Conservation (phyloP, 1,284 basidiomycete species). For the Cutaneotrichosporon arboriforme region DNA sequence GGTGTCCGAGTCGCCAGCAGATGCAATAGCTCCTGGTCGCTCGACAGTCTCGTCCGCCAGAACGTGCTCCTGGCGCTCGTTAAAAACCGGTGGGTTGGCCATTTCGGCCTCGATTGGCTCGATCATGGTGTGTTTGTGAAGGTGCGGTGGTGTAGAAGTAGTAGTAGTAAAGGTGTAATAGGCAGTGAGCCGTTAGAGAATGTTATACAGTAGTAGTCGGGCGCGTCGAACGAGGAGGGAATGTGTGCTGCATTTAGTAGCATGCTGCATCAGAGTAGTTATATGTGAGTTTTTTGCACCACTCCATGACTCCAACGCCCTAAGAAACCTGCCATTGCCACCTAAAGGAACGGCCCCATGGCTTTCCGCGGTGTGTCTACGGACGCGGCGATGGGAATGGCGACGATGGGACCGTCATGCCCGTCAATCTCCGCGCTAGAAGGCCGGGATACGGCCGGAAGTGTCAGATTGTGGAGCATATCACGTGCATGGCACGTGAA, state of each 20-base stretch:
- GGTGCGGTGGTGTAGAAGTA: not conserved
- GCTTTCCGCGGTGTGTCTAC: not conserved
- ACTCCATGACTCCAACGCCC: too few relatives aligned
- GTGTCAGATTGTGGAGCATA: too few relatives aligned
- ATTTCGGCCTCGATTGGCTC: slow-evolving; percentile 40
- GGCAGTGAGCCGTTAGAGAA: not conserved
- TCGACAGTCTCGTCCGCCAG: slow-evolving; percentile 27
- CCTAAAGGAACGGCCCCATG: not conserved
- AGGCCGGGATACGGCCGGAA: too few relatives aligned
- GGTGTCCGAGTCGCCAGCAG: slow-evolving; percentile 2
- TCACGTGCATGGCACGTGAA: too few relatives aligned
- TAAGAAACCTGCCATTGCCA: not conserved
- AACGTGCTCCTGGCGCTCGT: slow-evolving; percentile 22
- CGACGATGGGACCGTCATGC: not conserved
- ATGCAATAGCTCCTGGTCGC: slow-evolving; percentile 6
- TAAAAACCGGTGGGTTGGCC: slow-evolving; percentile 34
- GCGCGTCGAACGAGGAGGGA: not conserved
- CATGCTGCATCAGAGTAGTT: not conserved
- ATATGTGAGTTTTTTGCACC: not conserved
- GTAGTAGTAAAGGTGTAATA: not conserved
- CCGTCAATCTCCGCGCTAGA: slow-evolving; percentile 8
- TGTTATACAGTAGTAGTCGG: not conserved
- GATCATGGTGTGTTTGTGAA: slow-evolving; percentile 18
- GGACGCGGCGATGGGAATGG: not conserved
- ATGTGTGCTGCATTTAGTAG: too few relatives aligned